These are phyloP conservation scores for Colletotrichum karsti DNA, from an alignment of 2,329 filamentous ascomycete species.

Conservation along the genomic window DNA sequence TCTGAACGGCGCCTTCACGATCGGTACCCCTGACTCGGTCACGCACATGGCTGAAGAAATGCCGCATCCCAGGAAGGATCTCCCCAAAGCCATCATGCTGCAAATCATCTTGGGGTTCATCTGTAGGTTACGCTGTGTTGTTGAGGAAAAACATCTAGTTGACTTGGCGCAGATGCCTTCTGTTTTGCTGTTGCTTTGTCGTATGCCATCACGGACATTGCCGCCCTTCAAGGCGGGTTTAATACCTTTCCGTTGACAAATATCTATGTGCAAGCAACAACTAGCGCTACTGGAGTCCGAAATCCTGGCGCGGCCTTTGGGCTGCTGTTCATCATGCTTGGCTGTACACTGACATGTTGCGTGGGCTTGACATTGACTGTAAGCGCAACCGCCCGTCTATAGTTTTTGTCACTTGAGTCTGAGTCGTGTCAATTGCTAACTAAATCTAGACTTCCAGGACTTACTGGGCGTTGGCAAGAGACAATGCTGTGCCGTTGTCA, in stretches of 20 bases:
- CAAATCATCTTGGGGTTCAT: constrained; percentile 55
- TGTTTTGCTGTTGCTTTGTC: constrained; percentile 58
- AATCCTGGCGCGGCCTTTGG: constrained; percentile 64
- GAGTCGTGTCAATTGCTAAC: background rate
- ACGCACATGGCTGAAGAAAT: constrained; percentile 71
- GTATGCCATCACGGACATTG: constrained; percentile 65
- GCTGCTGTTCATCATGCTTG: constrained; percentile 64
- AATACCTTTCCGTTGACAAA: constrained; percentile 69
- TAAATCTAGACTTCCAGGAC: constrained; percentile 35
- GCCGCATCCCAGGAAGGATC: constrained; percentile 52
- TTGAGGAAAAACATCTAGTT: background rate
- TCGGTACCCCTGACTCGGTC: constrained; percentile 71
- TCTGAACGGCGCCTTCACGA: constrained; percentile 72
- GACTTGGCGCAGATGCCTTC: constrained; percentile 54
- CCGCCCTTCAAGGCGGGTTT: constrained; percentile 57
- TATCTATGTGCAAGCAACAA: constrained; percentile 68
- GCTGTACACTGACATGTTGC: constrained; percentile 57
- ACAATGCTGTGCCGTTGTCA: constrained; percentile 67
- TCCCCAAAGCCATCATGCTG: constrained; percentile 60
- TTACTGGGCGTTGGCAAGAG: constrained; percentile 65
- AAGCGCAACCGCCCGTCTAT: background rate
- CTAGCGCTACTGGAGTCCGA: constrained; percentile 48
- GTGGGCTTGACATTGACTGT: constrained; percentile 61
- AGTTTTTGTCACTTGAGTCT: background rate
- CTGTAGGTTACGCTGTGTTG: constrained; percentile 44